A percentile compares a stretch with the other conserved stretches of the same genome.
Conservation (phyloP, 768 basidiomycete genomes). For the Krasilnikovozyma curviuscula region DNA sequence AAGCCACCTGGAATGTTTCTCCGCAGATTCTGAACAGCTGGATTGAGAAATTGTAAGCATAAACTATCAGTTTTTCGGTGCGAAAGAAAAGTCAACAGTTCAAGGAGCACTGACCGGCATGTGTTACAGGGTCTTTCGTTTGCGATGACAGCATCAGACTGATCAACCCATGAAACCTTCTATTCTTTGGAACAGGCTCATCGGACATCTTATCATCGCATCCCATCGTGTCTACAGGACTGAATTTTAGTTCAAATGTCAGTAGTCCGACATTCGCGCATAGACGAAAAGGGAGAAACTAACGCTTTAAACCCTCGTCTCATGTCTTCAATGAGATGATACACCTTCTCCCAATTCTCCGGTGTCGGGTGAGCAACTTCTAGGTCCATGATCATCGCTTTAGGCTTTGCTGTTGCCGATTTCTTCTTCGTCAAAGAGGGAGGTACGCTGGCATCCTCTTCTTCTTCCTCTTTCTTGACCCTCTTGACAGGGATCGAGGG, state of each 20-base stretch:
- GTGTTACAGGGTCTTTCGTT: slow-evolving; percentile 39
- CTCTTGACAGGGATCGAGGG: too few species aligned
- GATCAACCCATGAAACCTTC: slow-evolving; percentile 64
- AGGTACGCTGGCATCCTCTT: background rate
- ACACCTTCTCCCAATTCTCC: slow-evolving; percentile 45
- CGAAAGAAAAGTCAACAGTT: background rate
- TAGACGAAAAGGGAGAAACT: too few species aligned
- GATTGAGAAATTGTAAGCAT: background rate
- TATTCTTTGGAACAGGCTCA: slow-evolving; percentile 35
- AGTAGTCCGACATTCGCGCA: too few species aligned
- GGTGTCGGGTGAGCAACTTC: slow-evolving; percentile 49
- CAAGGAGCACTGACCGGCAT: too few species aligned
- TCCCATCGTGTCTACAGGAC: slow-evolving; percentile 87
- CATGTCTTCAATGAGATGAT: slow-evolving; percentile 32
- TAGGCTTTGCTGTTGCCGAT: slow-evolving; percentile 36
- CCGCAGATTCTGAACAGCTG: slow-evolving; percentile 53
- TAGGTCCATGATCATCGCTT: slow-evolving; percentile 38
- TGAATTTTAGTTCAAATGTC: too few species aligned
- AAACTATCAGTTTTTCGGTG: too few species aligned
- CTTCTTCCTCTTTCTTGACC: background rate
- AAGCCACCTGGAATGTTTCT: slow-evolving; percentile 57
- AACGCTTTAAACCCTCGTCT: too few species aligned
- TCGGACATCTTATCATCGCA: slow-evolving; percentile 35
- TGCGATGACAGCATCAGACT: slow-evolving; percentile 91
- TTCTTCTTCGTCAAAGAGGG: background rate